Conservation (phyloP, 2,329 filamentous ascomycete species). For the Escovopsis sp. region DNA sequence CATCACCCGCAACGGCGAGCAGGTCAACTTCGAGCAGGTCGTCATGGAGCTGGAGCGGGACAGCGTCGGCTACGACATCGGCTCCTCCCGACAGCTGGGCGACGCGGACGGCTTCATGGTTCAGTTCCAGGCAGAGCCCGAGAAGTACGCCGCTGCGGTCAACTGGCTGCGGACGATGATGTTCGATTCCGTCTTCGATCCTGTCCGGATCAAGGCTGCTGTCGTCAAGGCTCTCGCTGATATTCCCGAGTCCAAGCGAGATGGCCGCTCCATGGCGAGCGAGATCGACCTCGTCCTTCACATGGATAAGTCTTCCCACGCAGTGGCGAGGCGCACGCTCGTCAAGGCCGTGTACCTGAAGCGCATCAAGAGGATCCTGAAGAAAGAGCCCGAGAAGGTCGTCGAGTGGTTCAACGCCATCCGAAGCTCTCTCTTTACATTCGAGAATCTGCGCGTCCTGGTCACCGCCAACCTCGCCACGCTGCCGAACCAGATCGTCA, state of each 20-base stretch:
- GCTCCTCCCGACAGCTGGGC: slow-evolving; percentile 51
- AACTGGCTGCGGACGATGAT: slow-evolving; percentile 76
- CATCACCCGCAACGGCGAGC: slow-evolving; percentile 59
- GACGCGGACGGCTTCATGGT: slow-evolving; percentile 73
- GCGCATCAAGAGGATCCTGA: slow-evolving; percentile 66
- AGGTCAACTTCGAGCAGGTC: slow-evolving; percentile 78
- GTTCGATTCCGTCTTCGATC: slow-evolving; percentile 79
- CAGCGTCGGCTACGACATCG: slow-evolving; percentile 70
- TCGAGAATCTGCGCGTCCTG: slow-evolving; percentile 72
- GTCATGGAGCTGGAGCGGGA: slow-evolving; percentile 84
- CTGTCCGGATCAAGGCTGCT: slow-evolving; percentile 44
- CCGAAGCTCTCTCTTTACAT: slow-evolving; percentile 60
- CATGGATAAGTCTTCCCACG: slow-evolving; percentile 58
- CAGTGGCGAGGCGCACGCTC: slow-evolving; percentile 65
- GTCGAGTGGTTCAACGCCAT: slow-evolving; percentile 66
- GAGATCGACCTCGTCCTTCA: slow-evolving; percentile 67
- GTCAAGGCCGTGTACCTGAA: slow-evolving; percentile 82
- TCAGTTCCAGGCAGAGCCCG: slow-evolving; percentile 70
- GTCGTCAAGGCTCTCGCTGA: slow-evolving; percentile 78
- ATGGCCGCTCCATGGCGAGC: slow-evolving; percentile 53
- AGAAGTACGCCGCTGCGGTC: slow-evolving; percentile 73
- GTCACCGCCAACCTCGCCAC: slow-evolving; percentile 69
- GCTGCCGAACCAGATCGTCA: slow-evolving; percentile 57
- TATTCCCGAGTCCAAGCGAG: slow-evolving; percentile 82
- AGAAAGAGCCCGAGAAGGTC: slow-evolving; percentile 60